Evolutionary conservation across 2,329 filamentous ascomycete species (phyloP).

Genomic region (Anthostomella pinea): DNA sequence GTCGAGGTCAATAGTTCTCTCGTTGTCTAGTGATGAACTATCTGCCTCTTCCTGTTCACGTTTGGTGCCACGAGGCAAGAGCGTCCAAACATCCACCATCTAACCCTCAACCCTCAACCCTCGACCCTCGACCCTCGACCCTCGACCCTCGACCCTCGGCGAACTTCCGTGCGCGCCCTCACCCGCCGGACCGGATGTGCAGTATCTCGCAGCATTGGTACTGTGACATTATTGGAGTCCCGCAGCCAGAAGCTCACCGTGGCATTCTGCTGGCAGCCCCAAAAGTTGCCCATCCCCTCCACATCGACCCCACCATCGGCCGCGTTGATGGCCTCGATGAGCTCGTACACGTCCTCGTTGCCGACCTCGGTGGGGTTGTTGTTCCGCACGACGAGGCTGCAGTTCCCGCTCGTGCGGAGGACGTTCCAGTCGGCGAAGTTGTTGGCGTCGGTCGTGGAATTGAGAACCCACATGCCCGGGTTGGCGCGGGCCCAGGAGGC

Average conservation of each 20-base stretch:
- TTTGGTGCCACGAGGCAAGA: no score
- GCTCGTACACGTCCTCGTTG: conserved; percentile 14
- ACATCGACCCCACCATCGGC: conserved; percentile 5
- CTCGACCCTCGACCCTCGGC: no score
- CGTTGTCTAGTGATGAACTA: no score
- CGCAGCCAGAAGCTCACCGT: conserved; percentile 19
- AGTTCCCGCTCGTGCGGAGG: conserved; percentile 8
- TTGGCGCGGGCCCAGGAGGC: conserved; percentile 10
- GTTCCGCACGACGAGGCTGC: conserved; percentile 14
- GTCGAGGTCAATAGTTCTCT: no score
- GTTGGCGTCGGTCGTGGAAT: conserved; percentile 3
- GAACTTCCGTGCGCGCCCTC: no score
- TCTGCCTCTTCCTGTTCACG: no score
- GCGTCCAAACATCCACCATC: no score
- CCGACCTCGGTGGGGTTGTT: conserved; percentile 11
- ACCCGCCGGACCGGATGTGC: no score
- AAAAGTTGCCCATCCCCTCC: conserved; percentile 13
- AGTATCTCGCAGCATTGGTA: no score
- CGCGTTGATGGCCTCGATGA: conserved; percentile 11
- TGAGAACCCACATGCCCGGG: conserved; percentile 14
- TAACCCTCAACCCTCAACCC: no score
- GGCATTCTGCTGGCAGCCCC: conserved; percentile 5
- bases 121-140: no score
- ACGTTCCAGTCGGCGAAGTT: conserved; percentile 12
- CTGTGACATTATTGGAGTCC: no score